Evolutionary conservation across 2,329 filamentous ascomycete species (phyloP), one percentile per base, ranked within the genome.

Genomic region (Fusarium pseudoanthophilum): DNA sequence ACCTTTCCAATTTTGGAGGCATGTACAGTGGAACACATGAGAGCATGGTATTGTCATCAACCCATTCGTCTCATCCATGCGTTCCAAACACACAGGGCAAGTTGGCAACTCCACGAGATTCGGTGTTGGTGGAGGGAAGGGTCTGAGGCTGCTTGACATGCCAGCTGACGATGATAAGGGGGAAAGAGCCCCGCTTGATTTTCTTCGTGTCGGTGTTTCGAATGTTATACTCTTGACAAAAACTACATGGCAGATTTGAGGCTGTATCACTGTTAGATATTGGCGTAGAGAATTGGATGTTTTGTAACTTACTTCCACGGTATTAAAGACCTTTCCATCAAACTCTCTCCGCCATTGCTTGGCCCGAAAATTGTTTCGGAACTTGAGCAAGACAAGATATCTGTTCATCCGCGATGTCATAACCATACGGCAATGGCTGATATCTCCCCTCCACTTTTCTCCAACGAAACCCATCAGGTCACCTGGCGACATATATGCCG

Each of bases 11-110:
- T 96, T 98, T 79, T 97, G 93, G 2, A 99, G 87, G 82, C 96
- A 99, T 4, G 92, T 95, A 80, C 96, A 98, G 81, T 99, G 96
- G 80, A 99, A 99, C 58, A 98, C 94, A 78, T 99, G 96, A 78
- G 98, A 95, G 80, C 96, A 99, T 36, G 97, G 92, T 45, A 98
- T 98, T 2, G 96, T 99, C 79, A 99, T 90, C 5, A 99, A 86
- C 1, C 96, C 96, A 0, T 95, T 97, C 1, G 95, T 98, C 80
- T 98, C 95, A 78, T 99, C 96, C 96, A 99, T 99, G 53, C 95
- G 92, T 81, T 99, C 96, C 10, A 99, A 88, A 75, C 96, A 99
- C 15, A 99, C 96, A 0, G 96, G 95, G 74, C 96, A 99, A 3
- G 96, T 98, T 4, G 96, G 96, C 18, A 99, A 85, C 83, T 99